Evolutionary conservation across 1,139 yeast genomes (phyloP), one percentile per base, ranked within the genome.

Genomic region (Hemisphaericaspora xylofermentans): DNA sequence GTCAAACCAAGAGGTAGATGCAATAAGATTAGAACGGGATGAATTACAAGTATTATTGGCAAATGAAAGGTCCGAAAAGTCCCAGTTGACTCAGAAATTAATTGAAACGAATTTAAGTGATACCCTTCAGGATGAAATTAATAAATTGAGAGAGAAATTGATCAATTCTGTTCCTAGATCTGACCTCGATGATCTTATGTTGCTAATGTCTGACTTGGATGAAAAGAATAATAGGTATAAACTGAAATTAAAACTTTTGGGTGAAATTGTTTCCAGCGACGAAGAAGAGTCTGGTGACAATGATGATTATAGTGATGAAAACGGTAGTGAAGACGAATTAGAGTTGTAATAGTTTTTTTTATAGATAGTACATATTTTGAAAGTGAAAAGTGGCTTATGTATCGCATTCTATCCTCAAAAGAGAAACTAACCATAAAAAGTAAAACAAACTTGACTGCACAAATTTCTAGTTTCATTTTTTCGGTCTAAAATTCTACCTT

Each of bases 101-200:
- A n/a, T 9, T 29, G n/a, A n/a, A 19, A 7, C 4, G 12, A 16
- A 31, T n/a, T n/a, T 6, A n/a, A 15, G 3, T 14, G 45, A 47
- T 21, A 39, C 38, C 9, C 46, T 45, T 16, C 44, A 49, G 18
- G 35, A 39, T 27, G 50, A 51, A 37, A 44, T 48, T 15, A 46
- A 39, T 29, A 42, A 32, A 12, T 43, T 49, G 31, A 48, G 48
- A 39, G 51, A 42, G 10, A 42, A 51, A 31, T 42, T 59, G n/a
- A 48, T 51, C 32, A 50, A 53, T 14, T 46, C 50, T 53, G 84
- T 80, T 13, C 77, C 83, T 0, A 78, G 72, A 50, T 58, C 78
- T 2, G 95, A 87, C 38, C 58, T 84, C 12, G 96, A 88, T 54
- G 95, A 87, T 43, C 62, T 88, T 47, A 78, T 88, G 82, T 64